These are phyloP conservation scores for Yarrowia yakushimensis DNA, from an alignment of 805 yeast species.

Conservation along the genomic window DNA sequence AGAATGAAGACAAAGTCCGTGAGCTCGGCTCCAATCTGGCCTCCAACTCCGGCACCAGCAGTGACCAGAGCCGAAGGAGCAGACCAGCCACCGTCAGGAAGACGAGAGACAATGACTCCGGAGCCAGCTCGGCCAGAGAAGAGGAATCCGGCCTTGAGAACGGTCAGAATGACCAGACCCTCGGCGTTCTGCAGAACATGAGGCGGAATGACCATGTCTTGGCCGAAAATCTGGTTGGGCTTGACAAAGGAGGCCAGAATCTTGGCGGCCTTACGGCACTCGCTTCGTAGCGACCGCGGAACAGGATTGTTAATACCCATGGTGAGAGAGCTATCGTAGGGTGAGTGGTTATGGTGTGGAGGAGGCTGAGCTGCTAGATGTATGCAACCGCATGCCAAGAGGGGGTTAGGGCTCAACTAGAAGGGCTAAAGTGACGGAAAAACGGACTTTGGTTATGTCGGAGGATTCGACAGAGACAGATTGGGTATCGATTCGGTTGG, in stretches of 20 bases:
- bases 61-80: constrained; percentile 94
- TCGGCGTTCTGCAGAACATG: constrained; percentile 81
- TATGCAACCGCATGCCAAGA: constrained; percentile 3
- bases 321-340: background rate
- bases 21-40: constrained; percentile 92
- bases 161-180: constrained; percentile 88
- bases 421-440: background rate
- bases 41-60: constrained; percentile 99
- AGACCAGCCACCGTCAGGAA: constrained; percentile 96
- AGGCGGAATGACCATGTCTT: constrained; percentile 85
- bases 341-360: constrained; percentile 9
- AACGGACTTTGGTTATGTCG: background rate
- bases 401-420: background rate
- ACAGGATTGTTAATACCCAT: constrained; percentile 93
- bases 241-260: constrained; percentile 84
- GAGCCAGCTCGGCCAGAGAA: constrained; percentile 98
- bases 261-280: constrained; percentile 79
- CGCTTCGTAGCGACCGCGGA: constrained; percentile 85
- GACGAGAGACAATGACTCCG: constrained; percentile 88
- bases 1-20: constrained; percentile 94
- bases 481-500: background rate
- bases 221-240: constrained; percentile 90
- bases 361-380: background rate
- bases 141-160: constrained; percentile 93
- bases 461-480: background rate